phyloP scores from a whole-genome alignment of 2,329 filamentous ascomycete species.

The Verticillium nubilum region DNA sequence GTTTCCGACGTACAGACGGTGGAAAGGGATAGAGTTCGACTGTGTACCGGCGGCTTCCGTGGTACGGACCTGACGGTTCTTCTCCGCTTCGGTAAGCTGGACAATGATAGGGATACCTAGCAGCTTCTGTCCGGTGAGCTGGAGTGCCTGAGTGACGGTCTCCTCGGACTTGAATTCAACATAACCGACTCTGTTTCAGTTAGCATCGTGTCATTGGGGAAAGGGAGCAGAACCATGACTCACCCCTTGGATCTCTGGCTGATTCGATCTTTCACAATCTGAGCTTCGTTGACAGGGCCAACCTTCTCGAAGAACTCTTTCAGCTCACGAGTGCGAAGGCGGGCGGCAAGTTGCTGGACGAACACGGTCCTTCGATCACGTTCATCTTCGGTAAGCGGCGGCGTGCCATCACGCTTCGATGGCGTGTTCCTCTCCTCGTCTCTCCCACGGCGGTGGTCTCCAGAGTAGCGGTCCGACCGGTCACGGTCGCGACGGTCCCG shows the following conservation, averaged over 20 bases:
- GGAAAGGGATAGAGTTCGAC: conserved; percentile 86
- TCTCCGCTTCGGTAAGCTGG: conserved; percentile 97
- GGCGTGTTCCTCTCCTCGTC: conserved; percentile 39
- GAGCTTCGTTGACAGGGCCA: conserved; percentile 90
- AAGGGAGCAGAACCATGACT: conserved; percentile 23
- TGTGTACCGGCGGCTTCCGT: conserved; percentile 64
- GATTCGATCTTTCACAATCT: conserved; percentile 97
- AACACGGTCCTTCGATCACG: conserved; percentile 95
- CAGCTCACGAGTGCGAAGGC: conserved; percentile 85
- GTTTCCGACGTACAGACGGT: conserved; percentile 97
- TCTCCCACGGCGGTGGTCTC: conserved; percentile 46
- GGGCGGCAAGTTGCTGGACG: conserved; percentile 94
- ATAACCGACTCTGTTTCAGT: conserved; percentile 75
- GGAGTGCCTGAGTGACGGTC: conserved; percentile 85
- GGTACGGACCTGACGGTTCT: conserved; percentile 92
- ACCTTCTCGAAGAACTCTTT: conserved; percentile 95
- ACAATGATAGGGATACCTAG: conserved; percentile 98
- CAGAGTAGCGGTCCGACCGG: conserved; percentile 25
- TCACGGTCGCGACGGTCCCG: conserved; percentile 48
- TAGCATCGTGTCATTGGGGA: not conserved
- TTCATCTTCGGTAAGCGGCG: conserved; percentile 87
- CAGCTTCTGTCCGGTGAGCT: conserved; percentile 97
- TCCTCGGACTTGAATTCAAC: conserved; percentile 98
- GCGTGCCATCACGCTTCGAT: conserved; percentile 48
- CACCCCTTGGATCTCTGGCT: conserved; percentile 97